Base-by-base conservation (phyloP, 306 rosid species). In the Prosopis cineraria region DNA sequence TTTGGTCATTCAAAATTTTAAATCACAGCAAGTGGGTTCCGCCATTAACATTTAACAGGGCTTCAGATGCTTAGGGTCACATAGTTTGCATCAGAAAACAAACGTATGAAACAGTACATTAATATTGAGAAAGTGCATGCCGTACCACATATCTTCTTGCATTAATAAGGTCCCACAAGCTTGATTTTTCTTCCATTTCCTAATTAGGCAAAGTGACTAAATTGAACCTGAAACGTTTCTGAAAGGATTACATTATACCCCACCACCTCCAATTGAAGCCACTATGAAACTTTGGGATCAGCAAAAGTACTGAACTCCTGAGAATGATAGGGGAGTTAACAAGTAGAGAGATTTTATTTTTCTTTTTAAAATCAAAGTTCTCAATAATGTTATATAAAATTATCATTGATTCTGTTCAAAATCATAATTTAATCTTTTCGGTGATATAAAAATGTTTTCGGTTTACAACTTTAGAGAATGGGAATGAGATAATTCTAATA, bases 101-200 rank as follows among this genome's bases (percentile, higher is more conserved):
- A 65, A 80, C 55, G 53, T 60, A 70, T 75, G 70, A 47, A 20
- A 40, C 19, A 82, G 84, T 39, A 39, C 71, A 39, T 82, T 48
- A 68, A 76, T 12, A 77, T 64, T 69, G 55, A 56, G 63, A 75
- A 58, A 69, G 94, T 85, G 88, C 91, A 29, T 78, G 80, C 82
- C 88, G 94, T 89, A 91, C 90, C 82, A 77, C 75, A 72, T 41
- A 67, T 75, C 64, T 17, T 17, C 29, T 70, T 41, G 68, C 81
- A 81, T 43, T 77, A n/a, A n/a, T 50, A 50, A 67, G 84, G 74
- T 16, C 87, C 89, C 82, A 84, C 84, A 10, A 11, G 16, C 7
- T 53, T 72, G 48, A 20, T 1, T 73, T 48, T 7, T 65, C 13
- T 36, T 41, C 24, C 10, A 78, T 83, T 80, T 88, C 84, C 77